Conservation (phyloP, 495 filamentous ascomycete genomes). For the Xylaria acuta region DNA sequence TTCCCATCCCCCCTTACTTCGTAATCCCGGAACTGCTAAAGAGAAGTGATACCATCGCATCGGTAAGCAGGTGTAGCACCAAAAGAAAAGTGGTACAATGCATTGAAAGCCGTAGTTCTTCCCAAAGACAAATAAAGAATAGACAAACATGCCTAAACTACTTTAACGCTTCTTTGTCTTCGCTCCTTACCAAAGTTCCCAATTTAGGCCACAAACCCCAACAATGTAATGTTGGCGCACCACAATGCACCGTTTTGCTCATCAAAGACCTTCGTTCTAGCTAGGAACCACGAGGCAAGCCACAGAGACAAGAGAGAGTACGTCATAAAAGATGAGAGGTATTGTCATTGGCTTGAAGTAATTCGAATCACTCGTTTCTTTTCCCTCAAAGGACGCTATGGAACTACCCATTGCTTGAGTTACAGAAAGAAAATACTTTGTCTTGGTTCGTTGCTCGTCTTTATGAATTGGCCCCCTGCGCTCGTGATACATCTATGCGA, state of each 20-base stretch:
- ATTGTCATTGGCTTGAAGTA: neutral
- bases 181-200: neutral
- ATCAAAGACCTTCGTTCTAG: neutral
- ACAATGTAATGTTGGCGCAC: conserved; percentile 9
- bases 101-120: neutral
- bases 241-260: neutral
- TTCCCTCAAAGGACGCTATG: neutral
- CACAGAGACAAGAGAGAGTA: neutral
- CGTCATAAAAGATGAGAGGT: neutral
- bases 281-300: neutral
- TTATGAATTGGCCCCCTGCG: neutral
- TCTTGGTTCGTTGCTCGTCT: conserved; percentile 1
- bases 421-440: conserved; percentile 12
- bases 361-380: neutral
- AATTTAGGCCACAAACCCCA: neutral
- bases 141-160: neutral
- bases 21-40: neutral
- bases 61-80: neutral
- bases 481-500: neutral
- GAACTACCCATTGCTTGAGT: neutral
- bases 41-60: neutral
- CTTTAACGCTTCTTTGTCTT: neutral
- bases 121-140: neutral
- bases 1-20: neutral
- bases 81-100: neutral